A percentile compares a stretch with the other conserved stretches of the same genome.
phyloP scores from a whole-genome alignment of 2,329 filamentous ascomycete species.

The Teratosphaeria epicoccoides region DNA sequence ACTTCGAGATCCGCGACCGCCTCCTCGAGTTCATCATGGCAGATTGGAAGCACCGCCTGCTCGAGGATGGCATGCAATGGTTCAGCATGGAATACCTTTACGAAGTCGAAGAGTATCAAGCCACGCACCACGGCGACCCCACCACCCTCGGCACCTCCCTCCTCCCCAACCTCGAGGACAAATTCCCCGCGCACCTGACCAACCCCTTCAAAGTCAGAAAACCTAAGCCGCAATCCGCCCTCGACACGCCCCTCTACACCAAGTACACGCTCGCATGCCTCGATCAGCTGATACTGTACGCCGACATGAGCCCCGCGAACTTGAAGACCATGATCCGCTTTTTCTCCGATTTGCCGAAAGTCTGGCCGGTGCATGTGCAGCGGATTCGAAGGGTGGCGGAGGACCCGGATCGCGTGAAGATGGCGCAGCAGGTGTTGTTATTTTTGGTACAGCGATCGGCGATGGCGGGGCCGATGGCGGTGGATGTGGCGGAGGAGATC shows the following conservation, averaged over 20 bases:
- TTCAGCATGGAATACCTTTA: conserved; percentile 98
- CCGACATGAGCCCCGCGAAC: conserved; percentile 79
- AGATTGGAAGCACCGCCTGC: conserved; percentile 70
- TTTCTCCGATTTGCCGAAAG: conserved; percentile 76
- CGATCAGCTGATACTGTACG: conserved; percentile 27
- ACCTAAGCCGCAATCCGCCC: neutral
- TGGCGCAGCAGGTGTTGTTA: conserved; percentile 49
- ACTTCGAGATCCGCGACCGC: conserved; percentile 64
- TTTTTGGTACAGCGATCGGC: conserved; percentile 51
- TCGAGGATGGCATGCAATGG: conserved; percentile 87
- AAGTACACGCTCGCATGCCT: conserved; percentile 46
- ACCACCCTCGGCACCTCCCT: neutral
- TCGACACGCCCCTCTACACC: conserved; percentile 19
- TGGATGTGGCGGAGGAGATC: conserved; percentile 49
- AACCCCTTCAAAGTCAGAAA: neutral
- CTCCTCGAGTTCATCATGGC: conserved; percentile 81
- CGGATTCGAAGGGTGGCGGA: conserved; percentile 55
- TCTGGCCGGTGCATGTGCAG: conserved; percentile 61
- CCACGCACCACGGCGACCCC: neutral
- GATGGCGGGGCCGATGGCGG: conserved; percentile 45
- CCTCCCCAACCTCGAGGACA: neutral
- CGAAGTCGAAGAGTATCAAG: conserved; percentile 47
- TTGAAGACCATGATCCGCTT: conserved; percentile 73
- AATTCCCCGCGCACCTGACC: neutral
- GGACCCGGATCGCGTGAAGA: conserved; percentile 52